Base-by-base conservation (phyloP, 1,284 basidiomycete genomes). In the Fomes fomentarius region DNA sequence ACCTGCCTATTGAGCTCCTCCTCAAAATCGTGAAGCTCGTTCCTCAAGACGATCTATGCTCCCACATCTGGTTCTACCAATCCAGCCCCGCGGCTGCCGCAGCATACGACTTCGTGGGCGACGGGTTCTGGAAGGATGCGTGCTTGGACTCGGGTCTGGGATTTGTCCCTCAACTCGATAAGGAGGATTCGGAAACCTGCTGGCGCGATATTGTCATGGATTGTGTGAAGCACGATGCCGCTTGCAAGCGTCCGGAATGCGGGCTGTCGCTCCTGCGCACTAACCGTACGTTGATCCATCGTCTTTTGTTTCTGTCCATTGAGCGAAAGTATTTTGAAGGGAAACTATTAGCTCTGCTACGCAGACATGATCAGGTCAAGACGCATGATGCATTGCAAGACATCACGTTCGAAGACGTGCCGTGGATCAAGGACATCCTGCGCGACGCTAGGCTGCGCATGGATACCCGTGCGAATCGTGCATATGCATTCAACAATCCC, bases 21-120 rank as follows among this genome's bases (percentile, higher is more conserved):
- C 30, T 57, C 8, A 40, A 56, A 17, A 52, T 63, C 26, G 61
- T 58, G 40, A 58, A 58, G 22, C 17, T 38, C 21, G 54, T 63
- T 14, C 52, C 55, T 0, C 28, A 51, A 1, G 35, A 38, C 37
- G 58, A 61, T 39, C 25, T 61, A 6, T 46, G 45, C 22, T 55
- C 56, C 4, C 58, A 57, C 26, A 50, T 61, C n/a, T 61, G 49
- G 31, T 56, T 55, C 43, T 52, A 50, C 37, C 24, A 46, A 21
- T 21, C 42, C 2, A 10, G 22, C n/a, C 43, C 38, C 4, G 2
- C 4, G 30, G 45, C 51, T 12, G 51, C 56, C 12, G 56, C 47
- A 10, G 30, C 48, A 10, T 58, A 58, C 25, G 52, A 52, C 30
- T 26, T 26, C 0, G 41, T 42, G 10, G 42, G 31, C 12, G 33